Conservation (phyloP, 2,329 filamentous ascomycete genomes). For the Colletotrichum limetticola region DNA sequence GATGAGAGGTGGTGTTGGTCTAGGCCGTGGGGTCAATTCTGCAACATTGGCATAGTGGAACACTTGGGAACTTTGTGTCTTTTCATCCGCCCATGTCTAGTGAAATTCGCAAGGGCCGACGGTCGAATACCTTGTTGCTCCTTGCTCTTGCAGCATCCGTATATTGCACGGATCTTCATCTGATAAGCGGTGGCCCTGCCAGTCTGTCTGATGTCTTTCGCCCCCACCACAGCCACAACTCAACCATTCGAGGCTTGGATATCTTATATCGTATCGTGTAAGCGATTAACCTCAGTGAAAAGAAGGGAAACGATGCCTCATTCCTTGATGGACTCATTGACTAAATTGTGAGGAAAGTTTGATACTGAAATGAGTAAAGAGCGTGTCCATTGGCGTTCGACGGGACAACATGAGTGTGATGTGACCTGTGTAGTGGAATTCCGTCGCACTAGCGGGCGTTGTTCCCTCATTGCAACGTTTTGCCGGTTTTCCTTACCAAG, state of each 20-base stretch:
- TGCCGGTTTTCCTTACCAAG: neutral
- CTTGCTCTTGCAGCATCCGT: neutral
- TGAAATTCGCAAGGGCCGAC: neutral
- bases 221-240: neutral
- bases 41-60: neutral
- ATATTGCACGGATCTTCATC: slow-evolving; percentile 10
- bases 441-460: slow-evolving; percentile 20
- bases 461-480: slow-evolving; percentile 13
- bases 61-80: neutral
- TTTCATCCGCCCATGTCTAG: neutral
- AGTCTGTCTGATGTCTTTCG: neutral
- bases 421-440: slow-evolving; percentile 21
- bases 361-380: neutral
- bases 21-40: slow-evolving; percentile 5
- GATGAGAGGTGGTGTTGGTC: neutral
- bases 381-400: neutral
- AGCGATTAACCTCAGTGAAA: neutral
- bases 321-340: neutral
- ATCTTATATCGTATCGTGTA: neutral
- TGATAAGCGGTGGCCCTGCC: slow-evolving; percentile 16
- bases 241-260: neutral
- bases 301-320: neutral
- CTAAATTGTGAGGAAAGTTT: neutral
- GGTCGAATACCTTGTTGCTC: neutral
- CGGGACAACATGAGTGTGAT: neutral